Evolutionary conservation across 768 basidiomycete genomes (phyloP), one percentile per base, ranked within the genome.

Genomic region (Mycena metata): DNA sequence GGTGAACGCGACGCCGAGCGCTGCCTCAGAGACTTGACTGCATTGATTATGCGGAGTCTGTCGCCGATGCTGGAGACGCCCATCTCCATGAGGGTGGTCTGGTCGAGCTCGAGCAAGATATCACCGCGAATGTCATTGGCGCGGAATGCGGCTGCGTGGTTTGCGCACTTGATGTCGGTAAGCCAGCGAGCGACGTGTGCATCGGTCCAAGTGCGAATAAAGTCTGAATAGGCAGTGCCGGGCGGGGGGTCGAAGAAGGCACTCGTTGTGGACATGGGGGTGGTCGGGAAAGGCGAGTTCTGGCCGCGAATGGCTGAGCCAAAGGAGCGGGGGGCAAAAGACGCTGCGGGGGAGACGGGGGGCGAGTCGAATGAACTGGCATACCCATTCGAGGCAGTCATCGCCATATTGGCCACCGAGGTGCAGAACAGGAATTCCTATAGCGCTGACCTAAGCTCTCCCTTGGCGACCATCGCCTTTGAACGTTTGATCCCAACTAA

Each of bases 91-190:
- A 99, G 81, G 2, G 90, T 91, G 9, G 83, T 79, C 78, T 96
- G 94, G 75, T 99, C 97, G 50, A 99, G 82, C 70, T 99, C 98
- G 56, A 98, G 85, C 19, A 99, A 81, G 23, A 99, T 90, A 76
- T 95, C 92, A 7, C 97, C 96, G 57, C 95, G 83, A 73, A 99
- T 97, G 76, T 99, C 97, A 81, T 97, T 93, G 5, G 86, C 84
- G 54, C 84, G 87, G 82, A 99, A 99, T 0, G 85, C 83, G 10
- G 83, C 79, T 12, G 90, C 88, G 75, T 91, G 91, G 43, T 84
- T 83, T 0, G 81, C 86, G 74, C 95, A 96, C 74, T 89, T 92
- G 73, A 93, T 90, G 19, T 94, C 89, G 0, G 84, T 73, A 39
- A 99, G 85, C 93, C 96, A 99, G 52, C 83, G 83, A 2, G 90